Percentiles rank a stretch among this genome's conserved stretches.
Conservation (phyloP, 2,329 filamentous ascomycete species). For the Cryphonectria naterciae region DNA sequence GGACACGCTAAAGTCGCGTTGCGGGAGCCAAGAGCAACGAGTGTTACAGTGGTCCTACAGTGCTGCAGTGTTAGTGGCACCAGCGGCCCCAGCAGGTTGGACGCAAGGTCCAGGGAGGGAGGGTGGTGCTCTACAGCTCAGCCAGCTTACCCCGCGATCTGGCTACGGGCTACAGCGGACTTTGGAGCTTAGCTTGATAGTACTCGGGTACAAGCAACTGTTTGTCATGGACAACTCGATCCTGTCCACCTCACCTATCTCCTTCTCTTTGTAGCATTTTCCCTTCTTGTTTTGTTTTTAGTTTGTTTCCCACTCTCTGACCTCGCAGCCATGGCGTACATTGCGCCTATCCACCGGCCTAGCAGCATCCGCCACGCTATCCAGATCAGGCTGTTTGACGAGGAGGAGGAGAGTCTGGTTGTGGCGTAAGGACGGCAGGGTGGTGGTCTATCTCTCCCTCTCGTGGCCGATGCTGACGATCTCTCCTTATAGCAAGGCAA, state of each 20-base stretch:
- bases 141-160: slow-evolving; percentile 3
- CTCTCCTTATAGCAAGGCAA: slow-evolving; percentile 67
- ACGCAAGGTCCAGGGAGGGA: neutral
- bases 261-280: neutral
- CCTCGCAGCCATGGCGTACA: slow-evolving; percentile 74
- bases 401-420: slow-evolving; percentile 79
- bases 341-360: slow-evolving; percentile 89
- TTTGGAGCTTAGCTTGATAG: neutral
- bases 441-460: neutral
- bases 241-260: neutral
- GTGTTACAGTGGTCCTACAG: neutral
- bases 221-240: slow-evolving; percentile 21
- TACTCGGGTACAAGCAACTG: neutral
- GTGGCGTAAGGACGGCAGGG: slow-evolving; percentile 70
- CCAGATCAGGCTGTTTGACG: slow-evolving; percentile 74
- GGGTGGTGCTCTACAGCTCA: neutral
- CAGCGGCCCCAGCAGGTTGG: neutral
- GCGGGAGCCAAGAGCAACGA: neutral
- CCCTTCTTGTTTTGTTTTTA: neutral
- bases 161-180: too few relatives aligned
- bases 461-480: slow-evolving; percentile 36
- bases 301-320: neutral
- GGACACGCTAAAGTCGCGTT: neutral
- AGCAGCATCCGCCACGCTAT: slow-evolving; percentile 91
- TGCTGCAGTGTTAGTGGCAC: neutral